Evolutionary conservation across 2,329 filamentous ascomycete species (phyloP), one percentile per base, ranked within the genome.

Genomic region (Bretziella fagacearum): DNA sequence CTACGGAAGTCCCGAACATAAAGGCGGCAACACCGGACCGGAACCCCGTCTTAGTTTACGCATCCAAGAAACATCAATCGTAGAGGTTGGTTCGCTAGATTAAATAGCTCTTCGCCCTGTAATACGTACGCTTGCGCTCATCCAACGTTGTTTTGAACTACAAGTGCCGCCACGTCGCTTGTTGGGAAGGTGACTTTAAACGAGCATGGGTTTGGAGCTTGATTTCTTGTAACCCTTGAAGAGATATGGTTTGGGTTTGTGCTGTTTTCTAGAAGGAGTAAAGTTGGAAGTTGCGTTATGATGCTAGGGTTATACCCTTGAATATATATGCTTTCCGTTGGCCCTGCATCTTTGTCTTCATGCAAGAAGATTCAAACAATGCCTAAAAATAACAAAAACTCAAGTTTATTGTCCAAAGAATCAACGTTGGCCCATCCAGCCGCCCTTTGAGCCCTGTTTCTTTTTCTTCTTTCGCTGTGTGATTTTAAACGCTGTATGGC

Each of bases 91-190:
- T n/a, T n/a, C n/a, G n/a, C n/a, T n/a, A n/a, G n/a, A n/a, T n/a
- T 15, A 33, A 33, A 39, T 39, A 39, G n/a, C 35, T 39, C 8
- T 25, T n/a, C 18, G 18, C 18, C 35, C 18, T 39, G 23, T 39
- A 39, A n/a, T n/a, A n/a, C n/a, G n/a, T n/a, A n/a, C n/a, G n/a
- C n/a, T n/a, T n/a, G n/a, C n/a, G n/a, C n/a, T n/a, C n/a, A n/a
- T n/a, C n/a, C n/a, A n/a, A n/a, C n/a, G n/a, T 33, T 4, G 30
- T 33, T 6, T 10, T 33, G 6, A 4, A 5, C 30, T 33, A 20
- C 35, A 39, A 39, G 35, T 39, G 17, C 35, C 35, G 18, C 35
- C 35, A 39, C 15, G 35, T 39, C 8, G 35, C n/a, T 39, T n/a
- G 35, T 20, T 13, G 3, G 20, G 35, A 39, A 39, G 20, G 35